A percentile compares a stretch with the other conserved stretches of the same genome.
Evolutionary conservation across 2,329 filamentous ascomycete species (phyloP).

Genomic region (Taxawa tesnikishii): DNA sequence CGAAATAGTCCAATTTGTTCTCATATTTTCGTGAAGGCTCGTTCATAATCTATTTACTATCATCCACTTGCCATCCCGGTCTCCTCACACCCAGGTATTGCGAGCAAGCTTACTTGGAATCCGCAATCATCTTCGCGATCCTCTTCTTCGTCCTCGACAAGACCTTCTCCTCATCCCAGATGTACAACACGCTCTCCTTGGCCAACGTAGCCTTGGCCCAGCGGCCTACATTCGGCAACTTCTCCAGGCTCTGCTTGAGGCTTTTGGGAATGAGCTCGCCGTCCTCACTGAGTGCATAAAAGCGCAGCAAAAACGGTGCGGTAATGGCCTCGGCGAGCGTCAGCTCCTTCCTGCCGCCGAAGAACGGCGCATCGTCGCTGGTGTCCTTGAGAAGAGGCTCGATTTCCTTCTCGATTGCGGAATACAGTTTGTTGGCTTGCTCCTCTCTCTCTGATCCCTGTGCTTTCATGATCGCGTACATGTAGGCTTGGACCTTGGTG

Average conservation of each 20-base stretch:
- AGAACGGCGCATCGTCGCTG: constrained; percentile 29
- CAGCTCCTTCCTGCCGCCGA: constrained; percentile 35
- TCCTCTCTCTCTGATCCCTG: constrained; percentile 37
- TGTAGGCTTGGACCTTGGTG: constrained; percentile 42
- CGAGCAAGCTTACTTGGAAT: constrained; percentile 12
- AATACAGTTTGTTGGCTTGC: constrained; percentile 39
- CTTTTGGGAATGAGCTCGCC: constrained; percentile 40
- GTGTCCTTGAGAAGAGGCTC: constrained; percentile 52
- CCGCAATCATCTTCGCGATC: constrained; percentile 21
- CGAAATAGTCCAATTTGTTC: too few relatives aligned
- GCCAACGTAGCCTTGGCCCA: constrained; percentile 16
- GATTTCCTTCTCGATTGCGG: constrained; percentile 53
- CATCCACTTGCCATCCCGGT: too few relatives aligned
- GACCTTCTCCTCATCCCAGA: constrained; percentile 44
- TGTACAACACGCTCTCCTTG: constrained; percentile 49
- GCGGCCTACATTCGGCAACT: constrained; percentile 13
- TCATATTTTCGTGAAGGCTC: too few relatives aligned
- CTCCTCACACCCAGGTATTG: too few relatives aligned
- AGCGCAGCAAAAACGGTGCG: constrained; percentile 55
- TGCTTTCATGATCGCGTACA: constrained; percentile 36
- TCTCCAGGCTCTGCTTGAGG: constrained; percentile 21
- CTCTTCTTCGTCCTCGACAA: constrained; percentile 31
- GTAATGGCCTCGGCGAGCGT: constrained; percentile 57
- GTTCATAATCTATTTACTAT: too few relatives aligned
- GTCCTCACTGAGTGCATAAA: constrained; percentile 42